These are phyloP conservation scores for Marchantia polymorpha DNA, from an alignment of 225 moss, liverwort and hornwort genomes.

Conservation along the genomic window DNA sequence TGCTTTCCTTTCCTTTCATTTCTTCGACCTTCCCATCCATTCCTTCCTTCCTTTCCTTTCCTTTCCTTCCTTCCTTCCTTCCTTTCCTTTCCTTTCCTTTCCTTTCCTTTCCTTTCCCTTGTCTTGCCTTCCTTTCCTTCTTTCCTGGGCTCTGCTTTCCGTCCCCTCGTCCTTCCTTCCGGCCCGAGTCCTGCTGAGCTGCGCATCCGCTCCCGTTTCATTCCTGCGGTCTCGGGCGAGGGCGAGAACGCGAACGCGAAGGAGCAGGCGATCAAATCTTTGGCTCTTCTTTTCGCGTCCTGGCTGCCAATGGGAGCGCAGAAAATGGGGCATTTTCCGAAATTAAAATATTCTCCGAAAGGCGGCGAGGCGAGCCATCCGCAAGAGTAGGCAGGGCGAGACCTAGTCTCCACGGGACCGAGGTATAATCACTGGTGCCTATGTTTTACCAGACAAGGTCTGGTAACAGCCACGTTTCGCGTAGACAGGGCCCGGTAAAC, in stretches of 20 bases:
- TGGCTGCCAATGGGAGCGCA: neutral
- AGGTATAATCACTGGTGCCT: conserved; percentile 22
- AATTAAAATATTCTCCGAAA: conserved; percentile 20
- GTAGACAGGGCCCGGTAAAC: neutral
- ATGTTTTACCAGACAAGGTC: conserved; percentile 26
- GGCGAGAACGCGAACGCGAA: neutral
- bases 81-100: neutral
- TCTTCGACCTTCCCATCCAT: neutral
- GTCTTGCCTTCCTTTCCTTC: neutral
- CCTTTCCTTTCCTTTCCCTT: neutral
- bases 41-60: neutral
- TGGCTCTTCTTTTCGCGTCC: neutral
- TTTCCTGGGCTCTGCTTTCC: neutral
- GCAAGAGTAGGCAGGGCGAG: neutral
- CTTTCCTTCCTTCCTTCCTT: neutral
- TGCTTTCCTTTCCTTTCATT: neutral
- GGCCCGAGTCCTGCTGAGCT: neutral
- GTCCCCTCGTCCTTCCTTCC: neutral
- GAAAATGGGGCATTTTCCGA: neutral
- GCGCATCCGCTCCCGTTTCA: neutral
- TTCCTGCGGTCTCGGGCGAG: neutral
- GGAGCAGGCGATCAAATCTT: neutral
- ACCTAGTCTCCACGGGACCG: neutral
- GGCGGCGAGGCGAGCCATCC: conserved; percentile 31
- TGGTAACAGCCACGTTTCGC: conserved; percentile 3